Evolutionary conservation across 495 filamentous ascomycete genomes (phyloP).

Genomic region (Penicillium cataractarum): DNA sequence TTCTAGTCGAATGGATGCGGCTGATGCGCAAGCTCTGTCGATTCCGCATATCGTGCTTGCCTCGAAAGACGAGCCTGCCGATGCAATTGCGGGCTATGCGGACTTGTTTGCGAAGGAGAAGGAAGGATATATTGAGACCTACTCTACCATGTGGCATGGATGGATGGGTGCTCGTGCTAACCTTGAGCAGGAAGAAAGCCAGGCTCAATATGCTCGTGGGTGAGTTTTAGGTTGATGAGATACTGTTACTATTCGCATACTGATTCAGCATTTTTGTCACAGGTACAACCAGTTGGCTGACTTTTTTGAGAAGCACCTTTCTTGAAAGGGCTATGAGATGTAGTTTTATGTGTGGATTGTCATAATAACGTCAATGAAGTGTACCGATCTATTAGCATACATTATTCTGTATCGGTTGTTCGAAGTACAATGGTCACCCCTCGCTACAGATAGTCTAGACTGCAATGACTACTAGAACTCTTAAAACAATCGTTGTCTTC

Average conservation of each 20-base stretch:
- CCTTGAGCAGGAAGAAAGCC: conserved; percentile 51
- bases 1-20: conserved; percentile 39
- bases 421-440: too few relatives aligned
- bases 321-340: neutral
- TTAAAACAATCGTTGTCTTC: too few relatives aligned
- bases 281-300: conserved; percentile 47
- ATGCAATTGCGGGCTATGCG: conserved; percentile 43
- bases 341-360: too few relatives aligned
- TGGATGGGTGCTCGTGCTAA: conserved; percentile 66
- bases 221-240: conserved; percentile 29
- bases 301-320: conserved; percentile 50
- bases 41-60: conserved; percentile 59
- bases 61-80: conserved; percentile 55
- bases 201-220: conserved; percentile 57
- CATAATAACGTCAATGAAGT: too few relatives aligned
- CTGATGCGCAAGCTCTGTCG: conserved; percentile 48
- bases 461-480: too few relatives aligned
- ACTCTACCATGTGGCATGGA: conserved; percentile 58
- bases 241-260: neutral
- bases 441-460: neutral
- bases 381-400: too few relatives aligned
- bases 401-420: too few relatives aligned
- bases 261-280: neutral
- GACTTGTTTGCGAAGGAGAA: conserved; percentile 40
- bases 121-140: conserved; percentile 52